phyloP scores from a whole-genome alignment of 1,284 basidiomycete genomes.

The Kalmanozyma brasiliensis region DNA sequence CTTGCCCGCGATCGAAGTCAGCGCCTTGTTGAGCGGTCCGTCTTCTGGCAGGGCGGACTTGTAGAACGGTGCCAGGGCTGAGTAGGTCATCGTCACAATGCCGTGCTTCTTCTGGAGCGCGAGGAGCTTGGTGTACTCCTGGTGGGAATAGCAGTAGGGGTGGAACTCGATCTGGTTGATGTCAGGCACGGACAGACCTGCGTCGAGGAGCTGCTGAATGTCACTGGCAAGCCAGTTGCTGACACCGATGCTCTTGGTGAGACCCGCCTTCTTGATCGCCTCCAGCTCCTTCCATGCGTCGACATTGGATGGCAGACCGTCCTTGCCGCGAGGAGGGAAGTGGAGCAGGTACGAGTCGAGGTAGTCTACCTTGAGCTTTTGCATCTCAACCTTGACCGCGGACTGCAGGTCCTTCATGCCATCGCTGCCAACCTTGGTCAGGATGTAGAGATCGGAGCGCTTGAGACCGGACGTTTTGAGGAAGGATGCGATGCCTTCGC shows the following conservation, averaged over 20 bases:
- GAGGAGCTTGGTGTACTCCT: slow-evolving; percentile 46
- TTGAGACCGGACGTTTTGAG: slow-evolving; percentile 26
- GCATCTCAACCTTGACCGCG: slow-evolving; percentile 37
- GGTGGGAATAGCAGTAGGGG: slow-evolving; percentile 38
- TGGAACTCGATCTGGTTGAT: slow-evolving; percentile 61
- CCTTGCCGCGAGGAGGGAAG: slow-evolving; percentile 50
- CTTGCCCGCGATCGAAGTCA: slow-evolving; percentile 37
- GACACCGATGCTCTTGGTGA: slow-evolving; percentile 53
- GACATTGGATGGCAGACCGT: slow-evolving; percentile 49
- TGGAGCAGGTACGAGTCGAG: slow-evolving; percentile 53
- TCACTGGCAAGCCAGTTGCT: slow-evolving; percentile 54
- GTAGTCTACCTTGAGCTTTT: slow-evolving; percentile 37
- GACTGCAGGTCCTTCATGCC: slow-evolving; percentile 35
- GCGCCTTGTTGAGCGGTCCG: slow-evolving; percentile 36
- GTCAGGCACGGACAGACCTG: slow-evolving; percentile 45
- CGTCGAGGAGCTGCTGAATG: slow-evolving; percentile 52
- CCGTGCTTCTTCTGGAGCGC: slow-evolving; percentile 43
- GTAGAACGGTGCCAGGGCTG: slow-evolving; percentile 47
- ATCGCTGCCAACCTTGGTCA: slow-evolving; percentile 40
- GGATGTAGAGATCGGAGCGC: slow-evolving; percentile 39
- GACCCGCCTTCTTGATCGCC: slow-evolving; percentile 45
- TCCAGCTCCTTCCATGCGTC: slow-evolving; percentile 57
- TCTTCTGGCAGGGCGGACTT: slow-evolving; percentile 31
- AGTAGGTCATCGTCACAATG: slow-evolving; percentile 54
- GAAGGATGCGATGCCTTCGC: slow-evolving; percentile 35